Evolutionary conservation across 805 yeast genomes (phyloP), one percentile per base, ranked within the genome.

Genomic region (Lachancea meyersii): DNA sequence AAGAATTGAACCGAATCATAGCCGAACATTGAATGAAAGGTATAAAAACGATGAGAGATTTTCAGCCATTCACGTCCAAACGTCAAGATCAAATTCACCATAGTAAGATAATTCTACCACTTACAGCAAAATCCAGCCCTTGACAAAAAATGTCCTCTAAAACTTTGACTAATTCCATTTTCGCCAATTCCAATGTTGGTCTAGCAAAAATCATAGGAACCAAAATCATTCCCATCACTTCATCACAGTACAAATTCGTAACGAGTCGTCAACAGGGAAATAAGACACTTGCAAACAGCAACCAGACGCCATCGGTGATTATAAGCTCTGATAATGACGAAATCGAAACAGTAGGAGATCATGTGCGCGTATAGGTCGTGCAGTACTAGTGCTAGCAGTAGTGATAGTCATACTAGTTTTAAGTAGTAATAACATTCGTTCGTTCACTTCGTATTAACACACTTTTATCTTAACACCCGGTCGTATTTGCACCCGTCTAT

Each of bases 401-500:
- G 7, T 28, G 6, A 28, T 28, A 28, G 31, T 28, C 13, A n/a
- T 14, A 26, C 28, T 5, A 26, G 13, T 14, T 13, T 4, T 26
- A 26, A 26, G 28, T 26, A 26, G 28, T 26, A 10, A 14, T 26
- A 26, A 26, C 28, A 26, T 4, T 26, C 13, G 5, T 4, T 6
- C 10, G 10, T 13, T 5, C 4, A 6, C 4, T 26, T 6, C 28
- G 4, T 26, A 13, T 26, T 10, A 26, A 26, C 13, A 32, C 22
- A 67, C 48, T 7, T n/a, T n/a, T n/a, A n/a, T n/a, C n/a, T n/a
- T n/a, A n/a, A n/a, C n/a, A 87, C 93, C 37, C 68, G 60, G 54
- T 88, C 95, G 58, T 80, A 88, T 45, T 58, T 55, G 30, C 73
- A 77, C 28, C 71, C 71, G 27, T 75, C 76, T 11, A 86, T 72